phyloP scores from a whole-genome alignment of 306 rosid genomes.

The Coriaria nepalensis region DNA sequence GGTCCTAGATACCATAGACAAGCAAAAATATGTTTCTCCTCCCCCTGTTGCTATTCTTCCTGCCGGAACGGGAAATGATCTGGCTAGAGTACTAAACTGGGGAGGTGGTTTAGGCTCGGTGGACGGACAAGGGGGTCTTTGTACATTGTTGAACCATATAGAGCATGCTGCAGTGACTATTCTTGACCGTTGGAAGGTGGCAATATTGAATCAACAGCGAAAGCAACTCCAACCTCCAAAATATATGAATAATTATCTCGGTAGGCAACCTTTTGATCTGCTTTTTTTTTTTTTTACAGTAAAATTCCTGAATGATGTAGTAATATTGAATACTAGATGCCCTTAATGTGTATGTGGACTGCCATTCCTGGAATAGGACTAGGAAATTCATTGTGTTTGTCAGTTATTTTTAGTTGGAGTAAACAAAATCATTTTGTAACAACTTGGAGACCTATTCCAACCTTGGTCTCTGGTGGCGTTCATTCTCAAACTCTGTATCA shows the following conservation, averaged over 20 bases:
- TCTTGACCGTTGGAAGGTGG: slow-evolving; percentile 94
- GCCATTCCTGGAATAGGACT: too few relatives aligned
- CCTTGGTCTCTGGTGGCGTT: too few relatives aligned
- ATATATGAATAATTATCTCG: slow-evolving; percentile 91
- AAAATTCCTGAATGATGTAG: too few relatives aligned
- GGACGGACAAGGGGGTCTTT: slow-evolving; percentile 97
- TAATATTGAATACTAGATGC: too few relatives aligned
- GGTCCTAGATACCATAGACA: slow-evolving; percentile 84
- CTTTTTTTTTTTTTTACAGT: too few relatives aligned
- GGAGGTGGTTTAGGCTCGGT: slow-evolving; percentile 98
- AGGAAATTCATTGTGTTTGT: too few relatives aligned
- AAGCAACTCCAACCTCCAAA: slow-evolving; percentile 56
- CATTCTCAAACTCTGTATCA: too few relatives aligned
- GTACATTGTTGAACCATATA: slow-evolving; percentile 73
- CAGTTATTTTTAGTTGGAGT: too few relatives aligned
- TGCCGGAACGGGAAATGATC: slow-evolving; percentile 97
- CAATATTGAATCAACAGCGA: slow-evolving; percentile 47
- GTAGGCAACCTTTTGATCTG: too few relatives aligned
- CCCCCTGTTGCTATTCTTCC: slow-evolving; percentile 99
- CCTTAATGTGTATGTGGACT: too few relatives aligned
- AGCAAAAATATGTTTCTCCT: slow-evolving; percentile 91
- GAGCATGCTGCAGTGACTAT: slow-evolving; percentile 94
- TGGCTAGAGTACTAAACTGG: slow-evolving; percentile 94
- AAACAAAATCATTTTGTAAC: too few relatives aligned
- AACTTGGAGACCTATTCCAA: too few relatives aligned